Conservation (phyloP, 2,329 filamentous ascomycete species). For the Neofusicoccum kwambonambiense region DNA sequence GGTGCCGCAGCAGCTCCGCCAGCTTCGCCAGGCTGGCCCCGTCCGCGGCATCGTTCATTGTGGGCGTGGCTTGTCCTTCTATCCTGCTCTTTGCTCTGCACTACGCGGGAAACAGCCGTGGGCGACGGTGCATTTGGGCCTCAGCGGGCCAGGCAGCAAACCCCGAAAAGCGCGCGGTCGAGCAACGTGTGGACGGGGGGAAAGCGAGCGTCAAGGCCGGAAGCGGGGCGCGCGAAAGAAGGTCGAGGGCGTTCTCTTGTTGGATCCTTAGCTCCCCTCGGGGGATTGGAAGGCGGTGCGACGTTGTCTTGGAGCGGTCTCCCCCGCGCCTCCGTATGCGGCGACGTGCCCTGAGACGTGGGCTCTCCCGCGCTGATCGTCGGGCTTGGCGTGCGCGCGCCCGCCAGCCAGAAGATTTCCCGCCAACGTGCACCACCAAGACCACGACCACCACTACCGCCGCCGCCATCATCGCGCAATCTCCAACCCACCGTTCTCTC, state of each 20-base stretch:
- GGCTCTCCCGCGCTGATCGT: neutral
- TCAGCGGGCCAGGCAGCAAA: constrained; percentile 1
- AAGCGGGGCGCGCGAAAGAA: neutral
- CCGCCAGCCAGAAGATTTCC: constrained; percentile 13
- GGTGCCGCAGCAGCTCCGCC: constrained; percentile 87
- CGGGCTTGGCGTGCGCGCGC: constrained; percentile 9
- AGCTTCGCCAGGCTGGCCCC: constrained; percentile 66
- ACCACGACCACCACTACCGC: neutral
- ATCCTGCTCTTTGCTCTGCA: neutral
- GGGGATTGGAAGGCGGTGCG: neutral
- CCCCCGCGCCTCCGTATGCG: constrained; percentile 15
- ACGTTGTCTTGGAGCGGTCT: constrained; percentile 7
- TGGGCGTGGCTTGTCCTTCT: neutral
- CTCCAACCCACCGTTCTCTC: neutral
- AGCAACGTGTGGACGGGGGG: neutral
- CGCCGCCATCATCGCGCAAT: neutral
- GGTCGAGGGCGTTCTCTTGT: neutral
- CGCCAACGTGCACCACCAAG: neutral
- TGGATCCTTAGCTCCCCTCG: neutral
- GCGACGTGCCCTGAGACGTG: constrained; percentile 3
- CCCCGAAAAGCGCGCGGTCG: neutral
- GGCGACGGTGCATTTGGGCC: constrained; percentile 14
- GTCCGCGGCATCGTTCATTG: constrained; percentile 62
- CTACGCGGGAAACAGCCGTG: neutral
- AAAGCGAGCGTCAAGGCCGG: neutral